Evolutionary conservation across 164 flowering plant genomes (phyloP).

Genomic region (Kingdonia uniflora): DNA sequence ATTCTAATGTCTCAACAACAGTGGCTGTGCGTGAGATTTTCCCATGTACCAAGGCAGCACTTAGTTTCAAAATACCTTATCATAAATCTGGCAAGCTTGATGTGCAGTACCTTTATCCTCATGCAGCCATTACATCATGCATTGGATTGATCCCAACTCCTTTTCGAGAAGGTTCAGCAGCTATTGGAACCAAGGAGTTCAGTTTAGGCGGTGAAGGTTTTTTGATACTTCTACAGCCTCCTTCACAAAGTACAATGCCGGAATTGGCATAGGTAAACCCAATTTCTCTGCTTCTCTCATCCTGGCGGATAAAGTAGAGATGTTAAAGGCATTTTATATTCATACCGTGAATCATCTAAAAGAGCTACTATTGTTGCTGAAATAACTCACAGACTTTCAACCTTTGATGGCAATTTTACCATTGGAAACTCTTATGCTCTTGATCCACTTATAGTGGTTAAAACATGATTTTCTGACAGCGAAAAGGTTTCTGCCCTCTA

Average conservation of each 20-base stretch:
- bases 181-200: conserved; percentile 20
- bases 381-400: conserved; percentile 48
- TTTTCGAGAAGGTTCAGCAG: conserved; percentile 44
- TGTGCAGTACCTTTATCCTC: conserved; percentile 47
- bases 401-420: conserved; percentile 42
- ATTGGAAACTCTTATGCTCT: conserved; percentile 47
- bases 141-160: conserved; percentile 67
- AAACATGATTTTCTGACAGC: conserved; percentile 37
- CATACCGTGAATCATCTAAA: conserved; percentile 40
- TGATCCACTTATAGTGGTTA: conserved; percentile 40
- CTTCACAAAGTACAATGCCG: conserved; percentile 49
- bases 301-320: conserved; percentile 52
- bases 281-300: conserved; percentile 57
- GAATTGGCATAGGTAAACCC: conserved; percentile 17
- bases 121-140: conserved; percentile 52
- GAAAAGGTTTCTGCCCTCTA: conserved; percentile 40
- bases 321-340: conserved; percentile 55
- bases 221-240: conserved; percentile 60
- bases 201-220: conserved; percentile 2
- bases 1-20: no score
- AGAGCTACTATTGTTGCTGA: conserved; percentile 9
- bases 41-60: no score
- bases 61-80: no score
- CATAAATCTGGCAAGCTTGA: conserved; percentile 43
- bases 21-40: no score